These are phyloP conservation scores for Xylariaceae sp. DNA, from an alignment of 2,329 filamentous ascomycete genomes.

Conservation along the genomic window DNA sequence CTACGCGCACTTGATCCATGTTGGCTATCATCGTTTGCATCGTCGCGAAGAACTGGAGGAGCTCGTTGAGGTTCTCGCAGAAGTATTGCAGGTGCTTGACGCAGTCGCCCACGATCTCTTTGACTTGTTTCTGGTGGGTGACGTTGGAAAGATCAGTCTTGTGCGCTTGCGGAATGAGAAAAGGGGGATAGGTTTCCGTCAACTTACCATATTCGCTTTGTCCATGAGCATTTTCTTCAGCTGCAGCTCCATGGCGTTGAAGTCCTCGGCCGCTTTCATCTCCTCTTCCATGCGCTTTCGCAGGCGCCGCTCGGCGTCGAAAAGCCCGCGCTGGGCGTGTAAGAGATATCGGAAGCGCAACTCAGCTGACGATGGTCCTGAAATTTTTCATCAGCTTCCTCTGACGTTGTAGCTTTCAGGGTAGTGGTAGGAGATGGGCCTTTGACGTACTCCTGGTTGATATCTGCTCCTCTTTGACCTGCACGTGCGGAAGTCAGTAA, in stretches of 20 bases:
- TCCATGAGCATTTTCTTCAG: constrained; percentile 2
- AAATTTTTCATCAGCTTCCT: constrained; percentile 1
- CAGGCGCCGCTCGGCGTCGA: constrained; percentile 2
- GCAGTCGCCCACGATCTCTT: constrained; percentile 6
- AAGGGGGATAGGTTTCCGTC: neutral
- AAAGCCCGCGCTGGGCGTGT: neutral
- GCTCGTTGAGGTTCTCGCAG: constrained; percentile 6
- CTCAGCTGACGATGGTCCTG: constrained; percentile 3
- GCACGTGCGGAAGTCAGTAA: neutral
- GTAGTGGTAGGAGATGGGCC: neutral
- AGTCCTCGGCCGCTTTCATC: constrained; percentile 2
- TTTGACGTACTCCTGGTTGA: neutral
- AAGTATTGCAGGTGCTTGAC: constrained; percentile 5
- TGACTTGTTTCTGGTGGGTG: constrained; percentile 1
- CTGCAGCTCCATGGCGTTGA: constrained; percentile 4
- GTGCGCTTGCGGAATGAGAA: neutral
- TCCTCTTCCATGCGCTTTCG: constrained; percentile 1
- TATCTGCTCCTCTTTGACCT: neutral
- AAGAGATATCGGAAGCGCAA: constrained; percentile 1
- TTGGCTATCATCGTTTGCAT: constrained; percentile 1
- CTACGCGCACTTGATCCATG: constrained; percentile 4
- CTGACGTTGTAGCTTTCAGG: neutral
- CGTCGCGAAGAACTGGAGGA: neutral
- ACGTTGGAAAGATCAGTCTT: neutral
- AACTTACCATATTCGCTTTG: constrained; percentile 2